Evolutionary conservation across 352 stramenopile genomes (phyloP).

Genomic region (Aphanomyces invadans): DNA sequence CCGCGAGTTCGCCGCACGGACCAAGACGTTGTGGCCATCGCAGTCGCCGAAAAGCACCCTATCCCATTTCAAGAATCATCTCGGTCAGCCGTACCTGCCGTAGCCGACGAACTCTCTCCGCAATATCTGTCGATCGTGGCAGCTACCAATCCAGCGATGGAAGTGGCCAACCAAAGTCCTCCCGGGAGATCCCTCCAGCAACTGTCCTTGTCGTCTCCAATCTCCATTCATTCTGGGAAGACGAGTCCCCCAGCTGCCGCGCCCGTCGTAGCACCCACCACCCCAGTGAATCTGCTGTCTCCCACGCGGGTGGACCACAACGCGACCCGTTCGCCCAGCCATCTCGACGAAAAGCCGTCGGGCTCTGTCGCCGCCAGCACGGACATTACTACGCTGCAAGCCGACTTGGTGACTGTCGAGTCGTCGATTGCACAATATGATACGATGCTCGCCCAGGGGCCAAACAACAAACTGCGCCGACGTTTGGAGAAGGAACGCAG

Average conservation of each 20-base stretch:
- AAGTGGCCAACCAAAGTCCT: no score
- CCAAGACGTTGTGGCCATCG: no score
- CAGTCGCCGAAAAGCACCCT: no score
- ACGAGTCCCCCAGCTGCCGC: neutral
- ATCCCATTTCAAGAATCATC: no score
- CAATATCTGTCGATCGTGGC: no score
- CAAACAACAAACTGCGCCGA: conserved; percentile 14
- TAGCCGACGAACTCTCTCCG: no score
- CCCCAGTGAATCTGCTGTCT: neutral
- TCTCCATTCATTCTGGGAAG: no score
- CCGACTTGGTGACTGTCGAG: conserved; percentile 3
- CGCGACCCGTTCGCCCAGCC: no score
- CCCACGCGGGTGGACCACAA: neutral
- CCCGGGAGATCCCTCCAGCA: no score
- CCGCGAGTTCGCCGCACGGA: neutral
- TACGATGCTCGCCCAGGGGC: neutral
- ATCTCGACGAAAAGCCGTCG: no score
- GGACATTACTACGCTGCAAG: neutral
- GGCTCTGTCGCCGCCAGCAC: neutral
- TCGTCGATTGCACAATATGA: conserved; percentile 4
- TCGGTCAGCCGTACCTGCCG: no score
- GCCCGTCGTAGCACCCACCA: neutral
- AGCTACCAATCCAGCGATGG: no score
- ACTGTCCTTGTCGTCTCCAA: neutral
- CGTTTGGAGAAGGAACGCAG: conserved; percentile 7